Evolutionary conservation across 768 basidiomycete genomes (phyloP).

Genomic region (Epithele typhae): DNA sequence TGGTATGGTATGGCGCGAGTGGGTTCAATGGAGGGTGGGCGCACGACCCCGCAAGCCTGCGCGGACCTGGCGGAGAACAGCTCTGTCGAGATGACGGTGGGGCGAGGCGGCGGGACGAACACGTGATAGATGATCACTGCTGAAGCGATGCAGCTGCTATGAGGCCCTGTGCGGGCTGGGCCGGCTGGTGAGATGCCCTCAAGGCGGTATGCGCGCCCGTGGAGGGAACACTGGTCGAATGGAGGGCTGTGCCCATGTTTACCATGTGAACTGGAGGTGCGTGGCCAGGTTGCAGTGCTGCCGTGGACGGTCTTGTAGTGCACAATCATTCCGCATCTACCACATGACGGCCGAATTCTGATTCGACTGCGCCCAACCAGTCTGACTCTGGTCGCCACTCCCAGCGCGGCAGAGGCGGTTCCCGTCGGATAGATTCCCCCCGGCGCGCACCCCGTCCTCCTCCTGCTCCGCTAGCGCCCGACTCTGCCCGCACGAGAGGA

Average conservation of each 20-base stretch:
- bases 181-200: constrained; percentile 1
- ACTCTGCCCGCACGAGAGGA: constrained; percentile 12
- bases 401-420: constrained; percentile 10
- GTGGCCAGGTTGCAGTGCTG: constrained; percentile 3
- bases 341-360: constrained; percentile 11
- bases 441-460: neutral
- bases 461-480: neutral
- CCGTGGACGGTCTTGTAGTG: constrained; percentile 1
- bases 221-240: neutral
- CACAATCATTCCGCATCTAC: constrained; percentile 13
- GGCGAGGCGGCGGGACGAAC: too few species aligned
- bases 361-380: constrained; percentile 10
- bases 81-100: constrained; percentile 9
- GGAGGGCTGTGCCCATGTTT: constrained; percentile 3
- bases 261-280: constrained; percentile 10
- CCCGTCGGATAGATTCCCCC: constrained; percentile 6
- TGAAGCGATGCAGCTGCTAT: constrained; percentile 15
- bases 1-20: too few species aligned
- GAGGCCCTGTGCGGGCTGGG: neutral
- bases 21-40: too few species aligned
- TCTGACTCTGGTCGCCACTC: constrained; percentile 4
- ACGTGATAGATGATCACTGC: constrained; percentile 15
- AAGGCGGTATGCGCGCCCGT: neutral
- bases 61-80: neutral
- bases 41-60: too few species aligned